Evolutionary conservation across 352 stramenopile genomes (phyloP).

Genomic region (Globisporangium cederbergense): DNA sequence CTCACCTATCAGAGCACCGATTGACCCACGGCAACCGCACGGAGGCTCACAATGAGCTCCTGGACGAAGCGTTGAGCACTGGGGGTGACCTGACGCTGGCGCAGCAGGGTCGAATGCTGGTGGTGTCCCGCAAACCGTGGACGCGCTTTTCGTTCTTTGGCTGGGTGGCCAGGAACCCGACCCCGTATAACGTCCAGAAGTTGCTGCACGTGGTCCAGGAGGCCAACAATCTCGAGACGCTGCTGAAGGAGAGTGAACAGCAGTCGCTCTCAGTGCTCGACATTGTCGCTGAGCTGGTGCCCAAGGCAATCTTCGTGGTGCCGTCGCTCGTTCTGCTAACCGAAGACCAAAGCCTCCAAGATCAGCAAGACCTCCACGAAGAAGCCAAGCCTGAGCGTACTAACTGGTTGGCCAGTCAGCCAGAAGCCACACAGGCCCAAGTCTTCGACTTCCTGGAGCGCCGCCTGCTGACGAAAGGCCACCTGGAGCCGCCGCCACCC

Average conservation of each 20-base stretch:
- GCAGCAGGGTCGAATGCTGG: conserved; percentile 8
- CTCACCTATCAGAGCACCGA: neutral
- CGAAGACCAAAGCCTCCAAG: neutral
- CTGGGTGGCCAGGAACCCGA: conserved; percentile 14
- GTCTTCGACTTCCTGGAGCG: conserved; percentile 17
- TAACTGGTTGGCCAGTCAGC: conserved; percentile 10
- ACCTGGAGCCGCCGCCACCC: conserved; percentile 1
- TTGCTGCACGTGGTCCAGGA: conserved; percentile 14
- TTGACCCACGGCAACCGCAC: neutral
- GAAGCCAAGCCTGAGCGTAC: too few species aligned
- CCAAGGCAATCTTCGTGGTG: conserved; percentile 14
- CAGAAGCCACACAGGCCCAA: neutral
- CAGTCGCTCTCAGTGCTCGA: neutral
- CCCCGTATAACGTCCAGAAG: neutral
- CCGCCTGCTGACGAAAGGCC: neutral
- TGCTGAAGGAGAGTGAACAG: conserved; percentile 1
- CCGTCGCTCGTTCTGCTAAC: conserved; percentile 15
- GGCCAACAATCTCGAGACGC: conserved; percentile 13
- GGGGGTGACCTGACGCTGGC: conserved; percentile 6
- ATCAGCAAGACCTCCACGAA: neutral
- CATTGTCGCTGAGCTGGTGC: neutral
- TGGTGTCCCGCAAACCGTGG: conserved; percentile 11
- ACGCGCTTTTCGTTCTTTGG: conserved; percentile 17
- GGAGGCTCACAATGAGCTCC: conserved; percentile 9
- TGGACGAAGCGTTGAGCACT: conserved; percentile 15